Conservation (phyloP, 148 eudicot species). For the Chenopodium berlandieri region DNA sequence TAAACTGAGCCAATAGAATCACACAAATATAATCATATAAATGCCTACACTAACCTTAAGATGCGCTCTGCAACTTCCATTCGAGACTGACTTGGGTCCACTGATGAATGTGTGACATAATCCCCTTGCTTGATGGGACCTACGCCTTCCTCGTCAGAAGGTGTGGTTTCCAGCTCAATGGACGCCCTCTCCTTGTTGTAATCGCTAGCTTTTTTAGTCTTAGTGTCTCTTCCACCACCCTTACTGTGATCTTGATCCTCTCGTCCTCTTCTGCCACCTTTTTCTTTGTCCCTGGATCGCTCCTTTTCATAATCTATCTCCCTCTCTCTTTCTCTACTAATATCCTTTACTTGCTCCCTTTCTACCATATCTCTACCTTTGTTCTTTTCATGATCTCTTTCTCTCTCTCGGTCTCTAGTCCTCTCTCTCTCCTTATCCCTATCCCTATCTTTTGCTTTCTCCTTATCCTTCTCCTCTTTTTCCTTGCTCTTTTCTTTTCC, state of each 20-base stretch:
- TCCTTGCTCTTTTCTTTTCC: slow-evolving; percentile 49
- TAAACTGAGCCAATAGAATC: background rate
- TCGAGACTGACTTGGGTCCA: slow-evolving; percentile 33
- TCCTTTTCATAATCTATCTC: slow-evolving; percentile 54
- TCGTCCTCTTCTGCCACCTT: slow-evolving; percentile 43
- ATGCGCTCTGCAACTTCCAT: slow-evolving; percentile 61
- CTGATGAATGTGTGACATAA: slow-evolving; percentile 30
- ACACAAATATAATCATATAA: background rate
- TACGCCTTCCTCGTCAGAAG: slow-evolving; percentile 37
- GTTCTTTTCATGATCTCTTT: slow-evolving; percentile 39
- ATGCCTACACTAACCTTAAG: slow-evolving; percentile 47
- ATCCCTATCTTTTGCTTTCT: slow-evolving; percentile 36
- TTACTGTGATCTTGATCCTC: slow-evolving; percentile 48
- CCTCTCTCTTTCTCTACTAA: slow-evolving; percentile 46
- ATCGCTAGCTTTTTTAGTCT: slow-evolving; percentile 30
- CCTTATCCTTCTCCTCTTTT: slow-evolving; percentile 54
- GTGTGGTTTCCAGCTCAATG: slow-evolving; percentile 27
- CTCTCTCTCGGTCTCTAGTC: slow-evolving; percentile 40
- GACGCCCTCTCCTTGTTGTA: slow-evolving; percentile 37
- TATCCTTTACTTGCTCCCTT: slow-evolving; percentile 50
- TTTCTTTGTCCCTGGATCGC: slow-evolving; percentile 52
- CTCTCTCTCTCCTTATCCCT: slow-evolving; percentile 48
- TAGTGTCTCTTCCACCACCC: slow-evolving; percentile 47
- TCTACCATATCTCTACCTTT: slow-evolving; percentile 46
- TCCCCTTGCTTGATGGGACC: slow-evolving; percentile 34